These are phyloP conservation scores for Cyclotella atomus DNA, from an alignment of 108 stramenopile genomes.

Conservation along the genomic window DNA sequence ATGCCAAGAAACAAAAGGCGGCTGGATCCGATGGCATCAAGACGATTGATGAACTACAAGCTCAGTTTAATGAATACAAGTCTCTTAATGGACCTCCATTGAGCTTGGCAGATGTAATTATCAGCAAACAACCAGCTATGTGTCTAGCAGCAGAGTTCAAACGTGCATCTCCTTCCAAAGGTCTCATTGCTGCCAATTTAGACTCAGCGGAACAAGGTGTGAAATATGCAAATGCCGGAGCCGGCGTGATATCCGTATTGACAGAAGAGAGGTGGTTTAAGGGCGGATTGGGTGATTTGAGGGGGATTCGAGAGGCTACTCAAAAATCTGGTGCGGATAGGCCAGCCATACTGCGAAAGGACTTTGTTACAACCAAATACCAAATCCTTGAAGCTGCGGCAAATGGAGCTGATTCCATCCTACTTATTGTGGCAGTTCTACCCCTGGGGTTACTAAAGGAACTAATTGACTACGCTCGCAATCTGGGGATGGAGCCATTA, in stretches of 20 bases:
- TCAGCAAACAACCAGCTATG: constrained; percentile 71
- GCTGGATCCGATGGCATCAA: not conserved
- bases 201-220: constrained; percentile 85
- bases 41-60: constrained; percentile 43
- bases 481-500: constrained; percentile 93
- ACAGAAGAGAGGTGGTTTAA: constrained; percentile 97
- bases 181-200: constrained; percentile 77
- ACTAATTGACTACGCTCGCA: constrained; percentile 80
- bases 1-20: constrained; percentile 33
- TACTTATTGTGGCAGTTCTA: constrained; percentile 94
- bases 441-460: constrained; percentile 65
- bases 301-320: constrained; percentile 61
- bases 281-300: constrained; percentile 88
- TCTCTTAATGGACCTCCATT: constrained; percentile 64
- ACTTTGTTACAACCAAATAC: constrained; percentile 90
- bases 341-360: constrained; percentile 94
- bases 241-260: constrained; percentile 91
- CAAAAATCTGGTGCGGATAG: constrained; percentile 35
- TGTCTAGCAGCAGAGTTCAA: constrained; percentile 99
- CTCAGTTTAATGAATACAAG: constrained; percentile 57
- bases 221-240: constrained; percentile 86
- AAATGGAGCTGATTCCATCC: constrained; percentile 92
- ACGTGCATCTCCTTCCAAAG: constrained; percentile 95
- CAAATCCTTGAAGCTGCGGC: constrained; percentile 96
- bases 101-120: constrained; percentile 64